Evolutionary conservation across 2,329 filamentous ascomycete genomes (phyloP), one percentile per base, ranked within the genome.

Genomic region (Xylaria digitata): DNA sequence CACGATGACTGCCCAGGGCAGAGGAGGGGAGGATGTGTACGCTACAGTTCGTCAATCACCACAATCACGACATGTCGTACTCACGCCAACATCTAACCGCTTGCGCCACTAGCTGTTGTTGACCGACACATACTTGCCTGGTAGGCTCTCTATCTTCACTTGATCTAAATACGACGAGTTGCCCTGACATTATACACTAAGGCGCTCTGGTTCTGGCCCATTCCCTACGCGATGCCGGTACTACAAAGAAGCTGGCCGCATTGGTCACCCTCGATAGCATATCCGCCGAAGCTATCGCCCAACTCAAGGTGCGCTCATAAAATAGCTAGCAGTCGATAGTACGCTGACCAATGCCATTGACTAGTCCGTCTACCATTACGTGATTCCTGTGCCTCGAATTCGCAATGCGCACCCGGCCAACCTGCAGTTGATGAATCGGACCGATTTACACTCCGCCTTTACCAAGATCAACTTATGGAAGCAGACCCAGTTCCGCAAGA

Each of bases 401-500:
- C 87, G 87, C 70, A 98, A 94, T 78, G 85, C 87, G 65, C 88
- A 87, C 49, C 91, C 92, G 2, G 89, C 89, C 65, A 98, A 98
- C 76, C 87, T 99, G 63, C 89, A 91, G 79, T 87, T 98, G 63
- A 97, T 99, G 94, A 90, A 94, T 78, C 92, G 96, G 60, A 87
- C 90, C 70, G 96, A 99, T 76, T 86, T 99, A 57, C 90, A 95
- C 76, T 95, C 94, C 32, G 92, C 94, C 70, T 98, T 98, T 77
- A 98, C 96, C 72, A 99, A 99, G 83, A 94, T 99, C 80, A 90
- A 93, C 72, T 85, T 99, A 19, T 99, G 96, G 96, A 92, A 90
- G 71, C 92, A 94, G 80, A 90, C 88, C 2, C 93, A 97, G 76
- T 99, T 95, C 80, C 89, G 90, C 71, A 95, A 91, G 81, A 93